Evolutionary conservation across 1,139 yeast genomes (phyloP).

Genomic region (Geotrichum phurueaensis): DNA sequence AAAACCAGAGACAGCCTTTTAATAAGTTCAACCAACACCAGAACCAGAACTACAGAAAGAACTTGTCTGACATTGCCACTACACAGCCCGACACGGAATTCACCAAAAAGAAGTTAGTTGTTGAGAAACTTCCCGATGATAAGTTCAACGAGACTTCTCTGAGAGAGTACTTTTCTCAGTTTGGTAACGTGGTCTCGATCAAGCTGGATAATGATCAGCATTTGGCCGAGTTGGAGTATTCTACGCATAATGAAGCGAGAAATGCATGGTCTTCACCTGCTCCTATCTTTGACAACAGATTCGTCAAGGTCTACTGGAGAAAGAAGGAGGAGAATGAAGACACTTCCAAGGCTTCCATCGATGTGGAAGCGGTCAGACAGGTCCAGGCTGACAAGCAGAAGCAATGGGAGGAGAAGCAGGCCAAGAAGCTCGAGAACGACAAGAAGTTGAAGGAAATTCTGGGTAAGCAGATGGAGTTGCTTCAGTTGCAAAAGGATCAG

Average conservation of each 20-base stretch:
- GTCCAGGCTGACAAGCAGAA: conserved; percentile 40
- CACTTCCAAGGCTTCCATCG: conserved; percentile 27
- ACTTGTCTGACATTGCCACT: conserved; percentile 19
- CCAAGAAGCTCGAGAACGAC: conserved; percentile 34
- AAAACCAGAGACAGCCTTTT: background rate
- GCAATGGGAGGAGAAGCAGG: conserved; percentile 39
- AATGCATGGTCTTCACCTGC: conserved; percentile 43
- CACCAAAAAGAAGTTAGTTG: conserved; percentile 31
- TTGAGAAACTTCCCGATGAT: conserved; percentile 43
- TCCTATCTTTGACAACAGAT: conserved; percentile 46
- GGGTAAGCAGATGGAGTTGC: conserved; percentile 34
- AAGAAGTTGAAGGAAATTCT: conserved; percentile 34
- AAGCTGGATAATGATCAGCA: conserved; percentile 28
- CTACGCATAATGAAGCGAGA: conserved; percentile 37
- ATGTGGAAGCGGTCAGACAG: conserved; percentile 36
- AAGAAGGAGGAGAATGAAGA: conserved; percentile 17
- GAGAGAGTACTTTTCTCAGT: conserved; percentile 37
- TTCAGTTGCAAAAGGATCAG: conserved; percentile 33
- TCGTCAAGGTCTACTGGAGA: conserved; percentile 44
- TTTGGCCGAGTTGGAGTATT: conserved; percentile 39
- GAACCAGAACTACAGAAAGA: conserved; percentile 1
- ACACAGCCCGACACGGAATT: conserved; percentile 23
- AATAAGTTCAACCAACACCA: background rate
- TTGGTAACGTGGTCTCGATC: conserved; percentile 37
- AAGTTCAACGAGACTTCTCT: conserved; percentile 36